Evolutionary conservation across 1,284 basidiomycete species (phyloP).

Genomic region (Naganishia sp.): DNA sequence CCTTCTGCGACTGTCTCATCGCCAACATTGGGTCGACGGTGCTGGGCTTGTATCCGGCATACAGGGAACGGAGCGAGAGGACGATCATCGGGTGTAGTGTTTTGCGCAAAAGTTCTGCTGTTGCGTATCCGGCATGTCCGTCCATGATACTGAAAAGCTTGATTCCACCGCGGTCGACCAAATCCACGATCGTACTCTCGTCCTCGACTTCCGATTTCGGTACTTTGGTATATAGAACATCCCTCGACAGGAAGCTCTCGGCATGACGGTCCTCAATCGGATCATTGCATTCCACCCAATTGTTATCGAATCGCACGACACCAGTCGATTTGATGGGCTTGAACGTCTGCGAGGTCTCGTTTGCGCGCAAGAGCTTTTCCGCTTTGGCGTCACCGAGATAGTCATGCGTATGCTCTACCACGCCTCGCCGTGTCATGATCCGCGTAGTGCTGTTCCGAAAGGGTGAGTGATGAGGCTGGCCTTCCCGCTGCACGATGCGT

Average conservation of each 20-base stretch:
- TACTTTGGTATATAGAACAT: conserved; percentile 43
- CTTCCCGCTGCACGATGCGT: background rate
- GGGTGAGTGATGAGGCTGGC: background rate
- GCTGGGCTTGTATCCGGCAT: conserved; percentile 50
- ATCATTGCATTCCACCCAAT: conserved; percentile 77
- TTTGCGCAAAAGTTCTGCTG: conserved; percentile 79
- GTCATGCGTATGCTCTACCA: conserved; percentile 31
- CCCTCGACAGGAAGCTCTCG: conserved; percentile 64
- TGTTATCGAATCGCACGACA: conserved; percentile 66
- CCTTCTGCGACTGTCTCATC: conserved; percentile 27
- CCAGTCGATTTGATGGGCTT: conserved; percentile 41
- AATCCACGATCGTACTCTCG: conserved; percentile 17
- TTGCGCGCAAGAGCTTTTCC: conserved; percentile 13
- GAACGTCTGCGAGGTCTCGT: conserved; percentile 27
- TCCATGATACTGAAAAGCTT: conserved; percentile 88
- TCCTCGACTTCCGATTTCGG: conserved; percentile 19
- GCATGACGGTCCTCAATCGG: conserved; percentile 87
- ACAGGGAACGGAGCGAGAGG: conserved; percentile 65
- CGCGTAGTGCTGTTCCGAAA: conserved; percentile 24
- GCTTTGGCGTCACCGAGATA: conserved; percentile 4
- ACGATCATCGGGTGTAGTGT: conserved; percentile 84
- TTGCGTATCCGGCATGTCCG: conserved; percentile 83
- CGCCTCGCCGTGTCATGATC: conserved; percentile 30
- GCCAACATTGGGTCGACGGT: conserved; percentile 29
- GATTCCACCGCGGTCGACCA: conserved; percentile 63